These are phyloP conservation scores for Heimioporus sp. DNA, from an alignment of 768 basidiomycete genomes.

Conservation along the genomic window DNA sequence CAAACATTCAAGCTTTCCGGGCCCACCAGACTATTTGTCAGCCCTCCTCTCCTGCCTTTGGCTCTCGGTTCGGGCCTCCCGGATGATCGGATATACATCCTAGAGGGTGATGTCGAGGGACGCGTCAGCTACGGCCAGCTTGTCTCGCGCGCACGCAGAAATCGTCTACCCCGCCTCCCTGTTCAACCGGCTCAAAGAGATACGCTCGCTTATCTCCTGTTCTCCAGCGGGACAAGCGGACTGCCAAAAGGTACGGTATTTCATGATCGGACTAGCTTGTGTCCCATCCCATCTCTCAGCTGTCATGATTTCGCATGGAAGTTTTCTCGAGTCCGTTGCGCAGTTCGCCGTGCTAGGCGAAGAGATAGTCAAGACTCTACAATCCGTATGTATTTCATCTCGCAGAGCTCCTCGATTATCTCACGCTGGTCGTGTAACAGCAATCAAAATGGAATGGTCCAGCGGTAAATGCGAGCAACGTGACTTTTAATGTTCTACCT, in stretches of 20 bases:
- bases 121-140: constrained; percentile 45
- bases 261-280: background rate
- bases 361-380: constrained; percentile 38
- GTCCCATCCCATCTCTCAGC: constrained; percentile 35
- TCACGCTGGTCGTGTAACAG: constrained; percentile 7
- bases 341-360: constrained; percentile 35
- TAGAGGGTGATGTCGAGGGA: constrained; percentile 43
- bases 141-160: constrained; percentile 37
- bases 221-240: constrained; percentile 79
- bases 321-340: constrained; percentile 45
- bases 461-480: constrained; percentile 37
- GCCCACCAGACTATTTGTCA: constrained; percentile 53
- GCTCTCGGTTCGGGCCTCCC: constrained; percentile 38
- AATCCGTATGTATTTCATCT: constrained; percentile 44
- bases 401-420: constrained; percentile 42
- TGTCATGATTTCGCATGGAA: constrained; percentile 72
- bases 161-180: constrained; percentile 38
- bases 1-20: constrained; percentile 47
- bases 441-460: constrained; percentile 39
- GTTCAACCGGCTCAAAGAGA: constrained; percentile 46
- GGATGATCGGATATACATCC: constrained; percentile 45
- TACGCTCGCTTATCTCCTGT: constrained; percentile 67
- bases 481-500: constrained; percentile 59
- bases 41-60: constrained; percentile 39
- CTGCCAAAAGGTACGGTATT: constrained; percentile 59